phyloP scores from a whole-genome alignment of 495 filamentous ascomycete species.

The Hyphodiscus hymeniophilus region DNA sequence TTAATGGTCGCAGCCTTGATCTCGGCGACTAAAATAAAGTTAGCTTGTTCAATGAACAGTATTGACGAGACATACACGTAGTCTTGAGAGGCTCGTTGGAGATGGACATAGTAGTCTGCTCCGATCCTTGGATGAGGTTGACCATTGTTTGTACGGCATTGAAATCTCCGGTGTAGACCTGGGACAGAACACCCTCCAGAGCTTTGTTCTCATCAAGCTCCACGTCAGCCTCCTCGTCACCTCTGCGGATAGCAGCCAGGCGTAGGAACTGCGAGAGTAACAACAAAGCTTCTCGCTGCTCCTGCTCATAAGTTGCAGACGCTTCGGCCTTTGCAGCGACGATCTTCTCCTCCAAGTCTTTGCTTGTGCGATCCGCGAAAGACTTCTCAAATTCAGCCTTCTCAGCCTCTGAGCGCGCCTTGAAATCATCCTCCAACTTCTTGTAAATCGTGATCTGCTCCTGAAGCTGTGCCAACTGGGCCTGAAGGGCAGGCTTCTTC shows the following conservation, averaged over 20 bases:
- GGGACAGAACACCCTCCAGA: constrained; percentile 80
- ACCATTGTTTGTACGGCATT: constrained; percentile 73
- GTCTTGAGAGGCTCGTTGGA: constrained; percentile 55
- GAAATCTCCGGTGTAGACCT: constrained; percentile 81
- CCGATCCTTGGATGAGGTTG: constrained; percentile 73
- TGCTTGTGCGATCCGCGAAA: constrained; percentile 62
- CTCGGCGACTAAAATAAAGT: constrained; percentile 47
- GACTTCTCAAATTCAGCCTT: constrained; percentile 64
- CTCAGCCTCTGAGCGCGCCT: constrained; percentile 55
- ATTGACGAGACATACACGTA: constrained; percentile 56
- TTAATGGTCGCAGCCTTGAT: constrained; percentile 55
- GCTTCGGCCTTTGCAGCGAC: constrained; percentile 49
- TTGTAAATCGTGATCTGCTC: constrained; percentile 80
- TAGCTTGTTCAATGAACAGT: constrained; percentile 12
- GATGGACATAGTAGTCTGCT: constrained; percentile 61
- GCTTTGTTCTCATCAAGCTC: constrained; percentile 65
- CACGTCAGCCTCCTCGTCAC: constrained; percentile 50
- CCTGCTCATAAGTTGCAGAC: constrained; percentile 44
- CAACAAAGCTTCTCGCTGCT: constrained; percentile 49
- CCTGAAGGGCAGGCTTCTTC: constrained; percentile 83
- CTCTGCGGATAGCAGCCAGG: constrained; percentile 63
- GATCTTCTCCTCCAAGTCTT: constrained; percentile 55
- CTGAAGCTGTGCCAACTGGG: constrained; percentile 64
- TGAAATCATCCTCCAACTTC: constrained; percentile 72
- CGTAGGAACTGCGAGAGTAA: constrained; percentile 72